These are phyloP conservation scores for Lepidopterella palustris DNA, from an alignment of 495 filamentous ascomycete species.

Conservation along the genomic window DNA sequence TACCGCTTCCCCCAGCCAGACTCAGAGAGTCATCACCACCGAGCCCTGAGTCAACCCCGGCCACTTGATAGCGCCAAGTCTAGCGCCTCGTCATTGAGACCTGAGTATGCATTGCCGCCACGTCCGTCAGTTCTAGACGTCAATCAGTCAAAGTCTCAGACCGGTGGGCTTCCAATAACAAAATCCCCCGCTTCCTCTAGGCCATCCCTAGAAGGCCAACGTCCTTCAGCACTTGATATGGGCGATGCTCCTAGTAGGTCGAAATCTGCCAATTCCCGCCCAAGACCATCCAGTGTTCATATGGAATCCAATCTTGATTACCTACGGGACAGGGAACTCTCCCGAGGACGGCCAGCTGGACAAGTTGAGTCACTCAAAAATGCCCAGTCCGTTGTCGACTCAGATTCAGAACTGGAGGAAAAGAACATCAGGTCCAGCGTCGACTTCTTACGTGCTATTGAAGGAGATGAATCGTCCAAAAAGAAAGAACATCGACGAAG, in stretches of 20 bases:
- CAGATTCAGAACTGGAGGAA: constrained; percentile 48
- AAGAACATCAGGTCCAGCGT: constrained; percentile 76
- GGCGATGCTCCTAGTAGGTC: constrained; percentile 53
- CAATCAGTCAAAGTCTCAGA: constrained; percentile 48
- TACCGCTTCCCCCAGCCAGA: constrained; percentile 32
- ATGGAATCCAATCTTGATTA: constrained; percentile 71
- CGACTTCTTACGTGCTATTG: constrained; percentile 77
- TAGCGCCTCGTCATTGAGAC: constrained; percentile 35
- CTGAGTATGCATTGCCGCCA: constrained; percentile 30
- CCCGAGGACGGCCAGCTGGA: not conserved
- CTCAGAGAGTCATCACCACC: constrained; percentile 14
- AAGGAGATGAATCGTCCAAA: constrained; percentile 58
- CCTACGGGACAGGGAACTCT: constrained; percentile 55
- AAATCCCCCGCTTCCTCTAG: constrained; percentile 63
- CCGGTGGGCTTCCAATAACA: constrained; percentile 42
- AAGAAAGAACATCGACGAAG: constrained; percentile 65
- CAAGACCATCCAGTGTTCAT: constrained; percentile 69
- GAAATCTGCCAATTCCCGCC: constrained; percentile 56
- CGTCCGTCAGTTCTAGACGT: constrained; percentile 39
- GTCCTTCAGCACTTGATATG: constrained; percentile 57
- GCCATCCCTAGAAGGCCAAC: constrained; percentile 69
- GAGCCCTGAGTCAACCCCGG: constrained; percentile 33
- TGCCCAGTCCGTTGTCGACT: constrained; percentile 35
- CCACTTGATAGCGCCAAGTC: constrained; percentile 26
- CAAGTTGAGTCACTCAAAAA: not conserved